Percentiles rank a stretch among this genome's conserved stretches.
These are phyloP conservation scores for Paratinospora sagittata DNA, from an alignment of 164 flowering plant genomes.

Conservation along the genomic window DNA sequence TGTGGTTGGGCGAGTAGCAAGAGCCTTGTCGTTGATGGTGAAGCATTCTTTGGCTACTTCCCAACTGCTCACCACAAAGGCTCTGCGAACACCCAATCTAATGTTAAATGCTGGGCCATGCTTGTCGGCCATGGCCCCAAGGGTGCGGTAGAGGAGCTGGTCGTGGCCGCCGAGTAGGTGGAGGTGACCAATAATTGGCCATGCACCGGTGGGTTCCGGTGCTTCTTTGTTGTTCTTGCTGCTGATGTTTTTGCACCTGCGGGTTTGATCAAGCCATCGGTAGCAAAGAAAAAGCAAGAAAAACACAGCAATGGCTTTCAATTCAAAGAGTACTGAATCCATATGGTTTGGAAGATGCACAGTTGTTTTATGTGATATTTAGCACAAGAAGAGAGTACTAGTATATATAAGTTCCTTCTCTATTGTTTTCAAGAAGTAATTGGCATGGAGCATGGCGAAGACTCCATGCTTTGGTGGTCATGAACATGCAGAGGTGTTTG, in stretches of 20 bases:
- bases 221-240: not conserved
- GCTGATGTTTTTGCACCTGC: not conserved
- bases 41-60: slow-evolving; percentile 20
- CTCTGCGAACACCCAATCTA: slow-evolving; percentile 8
- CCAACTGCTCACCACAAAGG: slow-evolving; percentile 14
- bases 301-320: not conserved
- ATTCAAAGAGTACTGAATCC: not conserved
- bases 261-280: not conserved
- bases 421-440: not conserved
- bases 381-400: not conserved
- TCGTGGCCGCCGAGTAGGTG: slow-evolving; percentile 12
- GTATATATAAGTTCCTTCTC: not conserved
- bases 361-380: not conserved
- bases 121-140: slow-evolving; percentile 20
- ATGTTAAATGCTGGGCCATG: slow-evolving; percentile 16
- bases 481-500: not conserved
- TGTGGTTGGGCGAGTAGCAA: slow-evolving; percentile 14
- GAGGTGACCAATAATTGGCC: slow-evolving; percentile 21
- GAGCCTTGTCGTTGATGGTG: slow-evolving; percentile 12
- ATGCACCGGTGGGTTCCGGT: slow-evolving; percentile 13
- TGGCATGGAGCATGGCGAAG: not conserved
- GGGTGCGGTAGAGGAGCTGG: slow-evolving; percentile 6
- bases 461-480: not conserved
- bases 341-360: slow-evolving; percentile 1
- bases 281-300: not conserved